These are phyloP conservation scores for Teunomyces tritomae DNA, from an alignment of 805 yeast species.

Conservation along the genomic window DNA sequence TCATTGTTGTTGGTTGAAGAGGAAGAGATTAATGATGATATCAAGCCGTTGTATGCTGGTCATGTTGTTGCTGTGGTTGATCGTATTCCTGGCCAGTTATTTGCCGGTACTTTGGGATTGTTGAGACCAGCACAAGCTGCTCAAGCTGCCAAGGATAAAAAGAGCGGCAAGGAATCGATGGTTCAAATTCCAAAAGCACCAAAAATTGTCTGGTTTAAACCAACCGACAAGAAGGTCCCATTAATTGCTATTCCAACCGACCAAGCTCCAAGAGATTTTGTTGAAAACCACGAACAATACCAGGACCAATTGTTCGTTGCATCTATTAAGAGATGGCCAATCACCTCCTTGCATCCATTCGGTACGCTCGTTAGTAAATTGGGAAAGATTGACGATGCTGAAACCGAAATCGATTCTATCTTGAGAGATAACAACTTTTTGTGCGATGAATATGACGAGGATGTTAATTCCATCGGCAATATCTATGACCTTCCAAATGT, in stretches of 20 bases:
- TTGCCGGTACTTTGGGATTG: slow-evolving; percentile 90
- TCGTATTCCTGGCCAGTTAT: slow-evolving; percentile 94
- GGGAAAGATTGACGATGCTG: slow-evolving; percentile 74
- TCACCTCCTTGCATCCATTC: slow-evolving; percentile 96
- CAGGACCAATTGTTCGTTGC: slow-evolving; percentile 85
- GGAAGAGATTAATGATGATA: slow-evolving; percentile 90
- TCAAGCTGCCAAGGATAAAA: slow-evolving; percentile 63
- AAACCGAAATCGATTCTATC: slow-evolving; percentile 83
- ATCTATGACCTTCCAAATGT: slow-evolving; percentile 39
- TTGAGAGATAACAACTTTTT: slow-evolving; percentile 82
- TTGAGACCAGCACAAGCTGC: slow-evolving; percentile 95
- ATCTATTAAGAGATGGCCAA: slow-evolving; percentile 97
- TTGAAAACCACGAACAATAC: slow-evolving; percentile 84
- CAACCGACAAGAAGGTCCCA: slow-evolving; percentile 97
- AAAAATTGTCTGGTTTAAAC: slow-evolving; percentile 98
- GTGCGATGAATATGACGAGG: slow-evolving; percentile 74
- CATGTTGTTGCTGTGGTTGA: slow-evolving; percentile 98
- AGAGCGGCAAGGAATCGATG: slow-evolving; percentile 45
- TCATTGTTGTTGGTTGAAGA: slow-evolving; percentile 88
- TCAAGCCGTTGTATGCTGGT: slow-evolving; percentile 93
- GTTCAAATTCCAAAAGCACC: slow-evolving; percentile 58
- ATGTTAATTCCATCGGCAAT: slow-evolving; percentile 19
- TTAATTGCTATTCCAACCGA: slow-evolving; percentile 97
- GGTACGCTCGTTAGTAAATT: slow-evolving; percentile 88
- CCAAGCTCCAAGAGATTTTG: slow-evolving; percentile 94